Base-by-base conservation (phyloP, 2,329 filamentous ascomycete genomes). In the Metarhizium anisopliae region DNA sequence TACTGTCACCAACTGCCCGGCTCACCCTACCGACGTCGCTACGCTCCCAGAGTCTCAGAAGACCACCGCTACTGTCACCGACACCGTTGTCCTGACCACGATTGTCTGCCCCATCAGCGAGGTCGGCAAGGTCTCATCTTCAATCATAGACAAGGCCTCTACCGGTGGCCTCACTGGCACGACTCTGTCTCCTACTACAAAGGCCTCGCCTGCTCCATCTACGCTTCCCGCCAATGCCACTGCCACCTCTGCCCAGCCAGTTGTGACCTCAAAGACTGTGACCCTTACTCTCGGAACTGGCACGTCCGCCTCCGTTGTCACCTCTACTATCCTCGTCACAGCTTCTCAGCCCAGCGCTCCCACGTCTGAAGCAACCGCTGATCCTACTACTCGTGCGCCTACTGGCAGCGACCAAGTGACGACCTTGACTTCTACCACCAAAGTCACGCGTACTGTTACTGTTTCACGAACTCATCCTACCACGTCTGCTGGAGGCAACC, bases 1-100 rank as follows among this genome's bases (percentile, higher is more conserved):
- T 55, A 79, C 76, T 56, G 75, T 82, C 66, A 81, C 80, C 68
- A 72, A 82, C 80, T 84, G 81, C 70, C 73, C 73, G 55, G 68
- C 52, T 56, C 54, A 64, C 56, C 50, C 66, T 59, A 65, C 68
- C 25, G 69, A 62, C 53, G 63, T 70, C 53, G 67, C 67, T 53
- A 62, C 64, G 57, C 63, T 74, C 50, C 70, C 72, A 56, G 67
- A 68, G 59, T 61, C 64, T 14, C 67, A 72, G 59, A 68, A 66
- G 63, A 58, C 62, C 53, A 66, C 66, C 56, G 58, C 64, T 54
- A 61, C 69, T 51, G 66, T 71, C 57, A 76, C 73, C 56, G 64
- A 74, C 62, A 72, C 70, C 45, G 63, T 74, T 51, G 63, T 67
- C 43, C 63, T 75, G 60, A 72, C 71, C 58, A 69, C 68, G 59